A percentile compares a stretch with the other conserved stretches of the same genome.
These are phyloP conservation scores for Acaromyces ingoldii DNA, from an alignment of 1,284 basidiomycete genomes.

Conservation along the genomic window DNA sequence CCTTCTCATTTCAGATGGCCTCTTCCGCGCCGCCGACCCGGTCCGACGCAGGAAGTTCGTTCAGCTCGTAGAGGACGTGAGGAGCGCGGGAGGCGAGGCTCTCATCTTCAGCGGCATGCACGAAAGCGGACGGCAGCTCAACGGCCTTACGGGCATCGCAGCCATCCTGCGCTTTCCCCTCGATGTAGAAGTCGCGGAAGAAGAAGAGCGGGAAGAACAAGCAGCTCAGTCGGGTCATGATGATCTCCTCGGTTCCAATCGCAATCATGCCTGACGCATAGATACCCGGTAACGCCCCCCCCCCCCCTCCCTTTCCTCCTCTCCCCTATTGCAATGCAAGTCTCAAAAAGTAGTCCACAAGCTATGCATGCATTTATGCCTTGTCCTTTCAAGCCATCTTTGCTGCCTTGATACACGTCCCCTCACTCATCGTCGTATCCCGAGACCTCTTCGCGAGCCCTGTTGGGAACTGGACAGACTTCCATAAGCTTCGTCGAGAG, in stretches of 20 bases:
- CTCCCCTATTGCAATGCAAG: neutral
- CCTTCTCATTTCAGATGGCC: constrained; percentile 86
- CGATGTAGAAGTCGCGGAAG: constrained; percentile 69
- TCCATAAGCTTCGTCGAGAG: neutral
- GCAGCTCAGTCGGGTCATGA: neutral
- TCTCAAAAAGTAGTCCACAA: neutral
- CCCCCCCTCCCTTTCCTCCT: neutral
- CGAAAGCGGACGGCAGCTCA: constrained; percentile 81
- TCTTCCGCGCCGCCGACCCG: constrained; percentile 64
- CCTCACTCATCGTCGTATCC: constrained; percentile 40
- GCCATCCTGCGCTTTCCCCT: constrained; percentile 94
- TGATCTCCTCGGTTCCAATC: no score
- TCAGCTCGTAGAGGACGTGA: constrained; percentile 78
- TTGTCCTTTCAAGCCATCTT: neutral
- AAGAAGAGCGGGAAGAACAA: constrained; percentile 55
- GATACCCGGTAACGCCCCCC: neutral
- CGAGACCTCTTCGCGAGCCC: constrained; percentile 31
- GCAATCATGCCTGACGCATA: neutral
- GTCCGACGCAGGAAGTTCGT: constrained; percentile 65
- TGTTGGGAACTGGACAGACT: constrained; percentile 30
- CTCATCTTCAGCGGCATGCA: constrained; percentile 99
- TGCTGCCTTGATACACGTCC: constrained; percentile 1
- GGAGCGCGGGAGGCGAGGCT: constrained; percentile 82
- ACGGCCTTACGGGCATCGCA: constrained; percentile 88
- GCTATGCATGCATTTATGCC: neutral